Percentiles rank a stretch among this genome's conserved stretches.
phyloP scores from a whole-genome alignment of 2,329 filamentous ascomycete species.

The Fragosphaeria purpurea region DNA sequence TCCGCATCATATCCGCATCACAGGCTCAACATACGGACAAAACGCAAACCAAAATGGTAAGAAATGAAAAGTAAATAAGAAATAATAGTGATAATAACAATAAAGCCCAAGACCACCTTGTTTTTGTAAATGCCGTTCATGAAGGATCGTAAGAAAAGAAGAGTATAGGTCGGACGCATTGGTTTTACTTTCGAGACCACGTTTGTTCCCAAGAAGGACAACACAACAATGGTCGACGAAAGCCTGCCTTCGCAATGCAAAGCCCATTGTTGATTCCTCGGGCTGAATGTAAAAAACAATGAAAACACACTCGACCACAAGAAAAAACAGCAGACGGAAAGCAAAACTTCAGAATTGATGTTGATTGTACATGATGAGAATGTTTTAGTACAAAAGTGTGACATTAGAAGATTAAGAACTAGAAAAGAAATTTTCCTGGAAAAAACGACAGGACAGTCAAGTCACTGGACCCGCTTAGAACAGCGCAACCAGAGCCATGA shows the following conservation, averaged over 20 bases:
- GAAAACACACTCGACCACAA: background rate
- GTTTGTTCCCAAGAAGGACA: too few relatives aligned
- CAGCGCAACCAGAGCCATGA: constrained; percentile 33
- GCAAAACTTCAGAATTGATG: constrained; percentile 2
- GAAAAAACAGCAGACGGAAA: background rate
- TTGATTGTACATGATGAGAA: constrained; percentile 7
- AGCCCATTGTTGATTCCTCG: background rate
- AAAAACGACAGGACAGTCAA: background rate
- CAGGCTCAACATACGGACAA: background rate
- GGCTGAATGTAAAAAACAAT: too few relatives aligned
- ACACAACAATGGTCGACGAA: too few relatives aligned
- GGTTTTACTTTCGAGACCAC: background rate
- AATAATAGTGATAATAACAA: constrained; percentile 5
- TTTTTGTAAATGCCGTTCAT: constrained; percentile 25
- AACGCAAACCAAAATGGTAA: background rate
- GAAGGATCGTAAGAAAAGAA: constrained; percentile 48
- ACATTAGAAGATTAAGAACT: constrained; percentile 21
- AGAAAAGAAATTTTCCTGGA: background rate
- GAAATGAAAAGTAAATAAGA: constrained; percentile 1
- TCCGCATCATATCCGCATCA: background rate
- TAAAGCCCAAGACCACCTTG: constrained; percentile 15
- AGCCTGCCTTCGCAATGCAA: too few relatives aligned
- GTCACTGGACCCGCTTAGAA: constrained; percentile 27
- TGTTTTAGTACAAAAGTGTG: constrained; percentile 9
- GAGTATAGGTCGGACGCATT: background rate